These are phyloP conservation scores for Trichoderma atrobrunneum DNA, from an alignment of 2,329 filamentous ascomycete genomes.

Conservation along the genomic window DNA sequence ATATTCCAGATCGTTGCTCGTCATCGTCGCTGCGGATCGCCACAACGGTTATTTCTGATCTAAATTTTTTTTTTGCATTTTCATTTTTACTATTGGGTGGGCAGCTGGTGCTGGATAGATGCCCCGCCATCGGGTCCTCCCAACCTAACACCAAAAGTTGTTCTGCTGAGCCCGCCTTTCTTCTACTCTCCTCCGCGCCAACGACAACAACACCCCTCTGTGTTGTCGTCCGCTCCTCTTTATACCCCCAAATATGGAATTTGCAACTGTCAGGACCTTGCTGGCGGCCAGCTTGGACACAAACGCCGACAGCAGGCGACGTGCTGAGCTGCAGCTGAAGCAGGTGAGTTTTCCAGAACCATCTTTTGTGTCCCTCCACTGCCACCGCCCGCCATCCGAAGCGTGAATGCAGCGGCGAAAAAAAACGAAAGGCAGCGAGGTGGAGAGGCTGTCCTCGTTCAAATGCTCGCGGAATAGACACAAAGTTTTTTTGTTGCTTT, in stretches of 20 bases:
- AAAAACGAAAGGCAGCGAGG: not conserved
- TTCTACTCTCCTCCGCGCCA: constrained; percentile 21
- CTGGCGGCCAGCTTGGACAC: constrained; percentile 73
- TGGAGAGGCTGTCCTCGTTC: not conserved
- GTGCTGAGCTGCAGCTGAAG: constrained; percentile 79
- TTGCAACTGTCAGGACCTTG: constrained; percentile 69
- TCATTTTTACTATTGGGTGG: constrained; percentile 3
- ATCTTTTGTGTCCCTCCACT: constrained; percentile 14
- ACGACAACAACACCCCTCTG: constrained; percentile 31
- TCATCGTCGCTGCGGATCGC: not conserved
- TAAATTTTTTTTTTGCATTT: constrained; percentile 1
- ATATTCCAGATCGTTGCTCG: not conserved
- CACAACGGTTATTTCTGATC: constrained; percentile 2
- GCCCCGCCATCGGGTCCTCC: constrained; percentile 23
- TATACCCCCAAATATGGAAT: constrained; percentile 59
- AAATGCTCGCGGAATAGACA: not conserved
- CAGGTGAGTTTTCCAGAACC: constrained; percentile 53
- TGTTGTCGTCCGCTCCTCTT: constrained; percentile 25
- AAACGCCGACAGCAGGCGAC: constrained; percentile 70
- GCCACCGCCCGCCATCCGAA: constrained; percentile 13
- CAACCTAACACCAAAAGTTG: constrained; percentile 21
- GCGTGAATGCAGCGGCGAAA: not conserved
- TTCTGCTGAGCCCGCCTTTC: constrained; percentile 12
- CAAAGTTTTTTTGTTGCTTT: not conserved
- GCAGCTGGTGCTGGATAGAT: constrained; percentile 19